Base-by-base conservation (phyloP, 441 rosid species). In the Gossypium laxum region DNA sequence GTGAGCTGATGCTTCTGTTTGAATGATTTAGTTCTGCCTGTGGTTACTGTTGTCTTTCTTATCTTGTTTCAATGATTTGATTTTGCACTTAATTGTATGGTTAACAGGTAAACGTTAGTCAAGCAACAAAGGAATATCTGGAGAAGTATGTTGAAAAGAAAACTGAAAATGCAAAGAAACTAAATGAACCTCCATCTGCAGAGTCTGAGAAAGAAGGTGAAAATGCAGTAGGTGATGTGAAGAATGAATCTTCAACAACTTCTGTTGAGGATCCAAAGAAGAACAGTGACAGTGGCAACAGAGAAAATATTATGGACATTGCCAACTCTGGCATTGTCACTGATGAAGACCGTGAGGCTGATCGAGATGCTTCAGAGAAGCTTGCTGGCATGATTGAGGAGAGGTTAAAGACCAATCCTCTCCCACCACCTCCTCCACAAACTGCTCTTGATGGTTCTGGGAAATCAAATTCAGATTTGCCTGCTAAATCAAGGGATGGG, bases 81-180 rank as follows among this genome's bases (percentile, higher is more conserved):
- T 75, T 24, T 72, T 70, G 61, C 47, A 48, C 60, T 26, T 11
- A 34, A 74, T 67, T 77, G 11, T 17, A 45, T 81, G 63, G 5
- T 72, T 48, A 66, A 71, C 84, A 92, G 99, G 81, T 94, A 54
- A 94, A 94, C 77, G 91, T 90, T 79, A 86, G 86, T 80, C 90
- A 90, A 83, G 99, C 97, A 74, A 94, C 98, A 48, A 88, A 80
- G 78, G 92, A 89, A 63, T 94, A 88, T 82, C 81, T 94, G 74
- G 84, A 84, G 82, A 84, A 88, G 15, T 92, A 87, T 79, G 95
- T 94, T 65, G 86, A 85, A 74, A 94, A 83, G 85, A 89, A 89
- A 85, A 82, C 85, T 47, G 96, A 89, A 79, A 82, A 83, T 65
- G 81, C 83, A 5, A 89, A 89, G 82, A 86, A 88, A 72, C 75